Percentiles rank a stretch among this genome's conserved stretches.
These are phyloP conservation scores for Globisporangium irregulare DNA, from an alignment of 352 stramenopile species.

Conservation along the genomic window DNA sequence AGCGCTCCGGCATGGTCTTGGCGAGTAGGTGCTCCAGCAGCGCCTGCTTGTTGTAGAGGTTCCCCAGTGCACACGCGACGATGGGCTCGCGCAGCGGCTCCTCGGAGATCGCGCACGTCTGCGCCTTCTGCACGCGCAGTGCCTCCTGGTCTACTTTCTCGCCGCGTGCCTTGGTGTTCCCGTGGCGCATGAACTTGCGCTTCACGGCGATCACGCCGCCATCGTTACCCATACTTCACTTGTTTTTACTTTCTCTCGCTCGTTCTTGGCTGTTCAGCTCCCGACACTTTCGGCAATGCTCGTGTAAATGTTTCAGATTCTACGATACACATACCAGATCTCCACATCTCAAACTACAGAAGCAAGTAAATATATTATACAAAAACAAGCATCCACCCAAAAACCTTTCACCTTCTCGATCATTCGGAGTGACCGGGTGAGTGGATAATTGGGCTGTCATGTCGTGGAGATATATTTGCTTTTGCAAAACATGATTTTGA, in stretches of 20 bases:
- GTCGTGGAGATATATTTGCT: too few species aligned
- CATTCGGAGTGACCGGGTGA: too few species aligned
- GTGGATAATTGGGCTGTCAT: too few species aligned
- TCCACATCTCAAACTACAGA: too few species aligned
- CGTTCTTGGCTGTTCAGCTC: neutral
- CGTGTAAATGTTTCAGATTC: too few species aligned
- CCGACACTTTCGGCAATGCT: too few species aligned
- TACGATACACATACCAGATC: too few species aligned
- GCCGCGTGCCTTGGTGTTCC: slow-evolving; percentile 62
- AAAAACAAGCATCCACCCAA: too few species aligned
- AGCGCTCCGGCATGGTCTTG: slow-evolving; percentile 63
- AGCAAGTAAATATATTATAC: too few species aligned
- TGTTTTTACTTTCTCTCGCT: neutral
- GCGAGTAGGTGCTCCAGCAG: slow-evolving; percentile 83
- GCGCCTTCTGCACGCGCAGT: slow-evolving; percentile 50
- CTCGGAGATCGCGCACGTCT: slow-evolving; percentile 81
- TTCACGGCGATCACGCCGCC: slow-evolving; percentile 93
- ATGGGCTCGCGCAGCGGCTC: slow-evolving; percentile 81
- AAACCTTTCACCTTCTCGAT: too few species aligned
- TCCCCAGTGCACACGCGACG: slow-evolving; percentile 86
- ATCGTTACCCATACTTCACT: slow-evolving; percentile 86
- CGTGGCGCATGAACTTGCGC: slow-evolving; percentile 92
- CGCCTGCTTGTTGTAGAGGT: slow-evolving; percentile 92
- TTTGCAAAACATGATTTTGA: too few species aligned
- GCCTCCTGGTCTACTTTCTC: slow-evolving; percentile 68